Conservation (phyloP, 495 filamentous ascomycete species). For the Penicillium fimorum region DNA sequence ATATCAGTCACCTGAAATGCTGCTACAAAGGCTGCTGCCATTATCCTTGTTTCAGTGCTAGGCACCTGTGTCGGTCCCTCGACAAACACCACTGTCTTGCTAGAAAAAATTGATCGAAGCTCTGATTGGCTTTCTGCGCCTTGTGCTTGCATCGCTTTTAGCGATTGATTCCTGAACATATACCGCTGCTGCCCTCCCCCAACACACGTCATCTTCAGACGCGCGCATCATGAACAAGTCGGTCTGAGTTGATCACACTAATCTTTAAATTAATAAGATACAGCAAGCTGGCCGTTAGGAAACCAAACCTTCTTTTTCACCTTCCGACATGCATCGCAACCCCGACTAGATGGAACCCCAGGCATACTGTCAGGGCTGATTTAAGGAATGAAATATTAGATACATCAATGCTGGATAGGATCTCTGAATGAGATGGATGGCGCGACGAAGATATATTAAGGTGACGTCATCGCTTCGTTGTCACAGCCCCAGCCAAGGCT, state of each 20-base stretch:
- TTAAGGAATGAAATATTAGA: not conserved
- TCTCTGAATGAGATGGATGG: not conserved
- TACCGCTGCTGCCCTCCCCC: slow-evolving; percentile 43
- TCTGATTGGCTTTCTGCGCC: not conserved
- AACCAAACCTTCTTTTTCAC: slow-evolving; percentile 46
- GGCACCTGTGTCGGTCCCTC: slow-evolving; percentile 12
- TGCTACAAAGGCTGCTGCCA: slow-evolving; percentile 24
- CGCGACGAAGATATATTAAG: not conserved
- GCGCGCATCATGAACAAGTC: slow-evolving; percentile 39
- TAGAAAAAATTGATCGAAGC: not conserved
- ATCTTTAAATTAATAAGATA: slow-evolving; percentile 5
- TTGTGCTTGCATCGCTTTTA: not conserved
- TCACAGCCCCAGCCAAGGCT: not conserved
- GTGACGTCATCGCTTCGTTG: not conserved
- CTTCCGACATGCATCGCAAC: slow-evolving; percentile 47
- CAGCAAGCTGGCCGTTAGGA: not conserved
- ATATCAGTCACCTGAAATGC: slow-evolving; percentile 33
- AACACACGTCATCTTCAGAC: slow-evolving; percentile 39
- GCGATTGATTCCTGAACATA: slow-evolving; percentile 36
- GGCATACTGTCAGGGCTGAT: slow-evolving; percentile 29
- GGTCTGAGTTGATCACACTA: slow-evolving; percentile 40
- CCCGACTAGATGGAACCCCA: slow-evolving; percentile 46
- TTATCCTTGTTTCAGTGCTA: slow-evolving; percentile 5
- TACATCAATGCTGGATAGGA: not conserved
- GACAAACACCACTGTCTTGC: not conserved